A percentile compares a stretch with the other conserved stretches of the same genome.
phyloP scores from a whole-genome alignment of 1,139 yeast species.

The Keqinozyma sinolaborantium region DNA sequence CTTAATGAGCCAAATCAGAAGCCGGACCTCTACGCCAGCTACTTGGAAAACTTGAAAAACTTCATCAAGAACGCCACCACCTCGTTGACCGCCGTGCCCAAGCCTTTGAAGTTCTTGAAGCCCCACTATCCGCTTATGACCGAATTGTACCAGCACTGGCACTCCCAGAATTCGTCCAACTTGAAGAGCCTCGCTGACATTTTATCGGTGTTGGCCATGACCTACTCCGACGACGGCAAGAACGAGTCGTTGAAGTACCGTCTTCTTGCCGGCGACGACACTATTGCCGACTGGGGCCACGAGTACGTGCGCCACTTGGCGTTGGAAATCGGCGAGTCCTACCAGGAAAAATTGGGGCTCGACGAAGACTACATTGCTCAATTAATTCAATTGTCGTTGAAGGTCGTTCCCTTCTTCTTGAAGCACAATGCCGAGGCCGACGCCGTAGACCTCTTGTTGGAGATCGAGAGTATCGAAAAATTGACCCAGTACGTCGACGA shows the following conservation, averaged over 20 bases:
- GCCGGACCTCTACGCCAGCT: slow-evolving; percentile 48
- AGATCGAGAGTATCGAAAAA: slow-evolving; percentile 82
- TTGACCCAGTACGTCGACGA: slow-evolving; percentile 83
- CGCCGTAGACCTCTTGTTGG: slow-evolving; percentile 89
- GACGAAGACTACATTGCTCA: slow-evolving; percentile 42
- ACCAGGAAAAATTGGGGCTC: slow-evolving; percentile 61
- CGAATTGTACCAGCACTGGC: slow-evolving; percentile 68
- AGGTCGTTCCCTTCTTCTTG: slow-evolving; percentile 85
- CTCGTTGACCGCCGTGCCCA: slow-evolving; percentile 99
- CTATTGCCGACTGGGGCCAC: slow-evolving; percentile 92
- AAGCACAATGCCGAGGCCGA: slow-evolving; percentile 98
- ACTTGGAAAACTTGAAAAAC: slow-evolving; percentile 67
- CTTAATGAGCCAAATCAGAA: slow-evolving; percentile 45
- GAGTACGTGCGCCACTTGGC: slow-evolving; percentile 96
- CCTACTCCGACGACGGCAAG: slow-evolving; percentile 81
- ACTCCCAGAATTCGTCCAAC: slow-evolving; percentile 20
- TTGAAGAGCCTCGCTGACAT: slow-evolving; percentile 61
- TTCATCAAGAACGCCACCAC: slow-evolving; percentile 91
- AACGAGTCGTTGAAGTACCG: slow-evolving; percentile 82
- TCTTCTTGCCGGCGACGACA: slow-evolving; percentile 52
- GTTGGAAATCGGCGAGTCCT: slow-evolving; percentile 87
- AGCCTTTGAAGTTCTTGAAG: slow-evolving; percentile 91
- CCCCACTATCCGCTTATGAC: slow-evolving; percentile 76
- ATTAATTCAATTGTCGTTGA: slow-evolving; percentile 63
- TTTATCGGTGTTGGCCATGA: slow-evolving; percentile 92